Evolutionary conservation across 768 basidiomycete genomes (phyloP).

Genomic region (Mycena albidolilacea): DNA sequence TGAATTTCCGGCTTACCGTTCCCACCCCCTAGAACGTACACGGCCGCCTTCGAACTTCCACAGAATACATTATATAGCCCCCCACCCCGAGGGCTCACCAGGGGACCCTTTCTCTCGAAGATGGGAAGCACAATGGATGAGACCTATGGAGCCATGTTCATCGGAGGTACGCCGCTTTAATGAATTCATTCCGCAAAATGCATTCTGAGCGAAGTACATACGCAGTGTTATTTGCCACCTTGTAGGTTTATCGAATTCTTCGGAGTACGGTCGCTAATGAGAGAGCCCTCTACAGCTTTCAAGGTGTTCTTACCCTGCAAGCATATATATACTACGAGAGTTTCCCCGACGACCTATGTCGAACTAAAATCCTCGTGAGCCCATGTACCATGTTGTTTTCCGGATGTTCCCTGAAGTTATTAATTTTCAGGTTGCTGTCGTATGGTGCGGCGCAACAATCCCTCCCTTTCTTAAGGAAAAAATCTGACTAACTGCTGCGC

Average conservation of each 20-base stretch:
- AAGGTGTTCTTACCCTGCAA: conserved; percentile 28
- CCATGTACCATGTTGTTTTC: neutral
- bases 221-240: neutral
- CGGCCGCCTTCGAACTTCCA: conserved; percentile 5
- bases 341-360: conserved; percentile 23
- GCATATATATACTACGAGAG: conserved; percentile 30
- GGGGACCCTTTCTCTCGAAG: neutral
- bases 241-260: neutral
- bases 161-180: neutral
- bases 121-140: conserved; percentile 11
- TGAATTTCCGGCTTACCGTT: too few relatives aligned
- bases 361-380: conserved; percentile 16
- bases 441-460: conserved; percentile 13
- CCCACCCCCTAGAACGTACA: neutral
- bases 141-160: conserved; percentile 26
- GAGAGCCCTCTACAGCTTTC: conserved; percentile 14
- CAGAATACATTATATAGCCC: neutral
- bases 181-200: neutral
- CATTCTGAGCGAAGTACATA: neutral
- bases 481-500: neutral
- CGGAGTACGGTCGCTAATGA: neutral
- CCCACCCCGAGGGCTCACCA: too few relatives aligned
- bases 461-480: neutral
- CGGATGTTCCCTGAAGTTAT: neutral
- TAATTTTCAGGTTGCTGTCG: conserved; percentile 21